phyloP scores from a whole-genome alignment of 176 grass and related monocot genomes.

The Triticum urartu region DNA sequence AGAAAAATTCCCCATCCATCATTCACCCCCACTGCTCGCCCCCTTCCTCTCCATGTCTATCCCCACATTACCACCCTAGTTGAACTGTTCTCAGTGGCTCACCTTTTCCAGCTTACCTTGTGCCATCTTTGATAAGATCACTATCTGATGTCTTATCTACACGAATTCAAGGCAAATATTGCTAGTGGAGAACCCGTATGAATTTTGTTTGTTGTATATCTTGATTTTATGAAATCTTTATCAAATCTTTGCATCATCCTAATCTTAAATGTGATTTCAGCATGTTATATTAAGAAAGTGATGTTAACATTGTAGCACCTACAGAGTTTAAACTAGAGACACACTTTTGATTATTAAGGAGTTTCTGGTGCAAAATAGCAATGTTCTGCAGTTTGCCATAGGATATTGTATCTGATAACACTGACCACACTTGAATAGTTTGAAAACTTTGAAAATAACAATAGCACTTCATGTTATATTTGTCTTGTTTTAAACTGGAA shows the following conservation, averaged over 20 bases:
- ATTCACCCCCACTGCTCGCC: neutral
- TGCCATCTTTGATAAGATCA: constrained; percentile 5
- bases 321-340: neutral
- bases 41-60: neutral
- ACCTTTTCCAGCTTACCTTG: constrained; percentile 1
- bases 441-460: neutral
- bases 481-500: neutral
- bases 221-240: constrained; percentile 14
- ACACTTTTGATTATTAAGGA: constrained; percentile 1
- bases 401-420: neutral
- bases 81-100: neutral
- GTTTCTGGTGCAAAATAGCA: neutral
- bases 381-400: constrained; percentile 21
- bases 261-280: constrained; percentile 12
- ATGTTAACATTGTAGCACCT: neutral
- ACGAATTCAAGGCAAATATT: neutral
- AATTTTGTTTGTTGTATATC: constrained; percentile 14
- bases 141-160: neutral
- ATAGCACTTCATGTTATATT: neutral
- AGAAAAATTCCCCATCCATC: neutral
- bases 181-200: neutral
- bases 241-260: constrained; percentile 2
- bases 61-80: neutral
- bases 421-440: neutral
- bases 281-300: neutral